Conservation (phyloP, 1,139 yeast species). For the Meyerozyma carpophila region DNA sequence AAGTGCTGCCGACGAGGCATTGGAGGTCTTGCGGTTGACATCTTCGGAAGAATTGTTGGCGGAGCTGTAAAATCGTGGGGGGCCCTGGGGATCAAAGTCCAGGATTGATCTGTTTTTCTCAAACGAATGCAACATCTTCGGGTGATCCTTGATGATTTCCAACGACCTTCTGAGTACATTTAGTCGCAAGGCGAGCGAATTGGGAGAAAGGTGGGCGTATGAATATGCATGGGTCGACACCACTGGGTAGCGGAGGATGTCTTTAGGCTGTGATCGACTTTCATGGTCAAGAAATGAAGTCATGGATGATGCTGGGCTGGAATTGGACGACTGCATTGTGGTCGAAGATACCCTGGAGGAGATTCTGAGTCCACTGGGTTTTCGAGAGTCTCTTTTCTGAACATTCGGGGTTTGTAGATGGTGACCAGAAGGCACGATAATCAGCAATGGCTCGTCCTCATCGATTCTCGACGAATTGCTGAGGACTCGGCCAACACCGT, state of each 20-base stretch:
- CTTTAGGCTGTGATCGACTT: constrained; percentile 10
- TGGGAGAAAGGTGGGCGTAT: constrained; percentile 76
- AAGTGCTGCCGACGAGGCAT: constrained; percentile 62
- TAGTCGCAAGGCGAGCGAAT: constrained; percentile 69
- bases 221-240: constrained; percentile 84
- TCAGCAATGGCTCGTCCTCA: not conserved
- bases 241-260: constrained; percentile 56
- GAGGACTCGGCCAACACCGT: not conserved
- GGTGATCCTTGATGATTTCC: constrained; percentile 64
- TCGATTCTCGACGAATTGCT: not conserved
- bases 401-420: not conserved
- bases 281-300: not conserved
- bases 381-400: not conserved
- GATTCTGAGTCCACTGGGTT: not conserved
- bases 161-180: constrained; percentile 71
- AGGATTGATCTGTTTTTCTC: constrained; percentile 5
- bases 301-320: constrained; percentile 1
- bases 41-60: constrained; percentile 22
- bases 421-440: not conserved
- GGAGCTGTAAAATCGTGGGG: not conserved
- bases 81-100: not conserved
- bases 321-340: not conserved
- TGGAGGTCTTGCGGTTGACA: constrained; percentile 23
- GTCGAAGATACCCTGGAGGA: not conserved
- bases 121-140: constrained; percentile 39